Conservation (phyloP, 768 basidiomycete species). For the Coprinopsis cinerea region DNA sequence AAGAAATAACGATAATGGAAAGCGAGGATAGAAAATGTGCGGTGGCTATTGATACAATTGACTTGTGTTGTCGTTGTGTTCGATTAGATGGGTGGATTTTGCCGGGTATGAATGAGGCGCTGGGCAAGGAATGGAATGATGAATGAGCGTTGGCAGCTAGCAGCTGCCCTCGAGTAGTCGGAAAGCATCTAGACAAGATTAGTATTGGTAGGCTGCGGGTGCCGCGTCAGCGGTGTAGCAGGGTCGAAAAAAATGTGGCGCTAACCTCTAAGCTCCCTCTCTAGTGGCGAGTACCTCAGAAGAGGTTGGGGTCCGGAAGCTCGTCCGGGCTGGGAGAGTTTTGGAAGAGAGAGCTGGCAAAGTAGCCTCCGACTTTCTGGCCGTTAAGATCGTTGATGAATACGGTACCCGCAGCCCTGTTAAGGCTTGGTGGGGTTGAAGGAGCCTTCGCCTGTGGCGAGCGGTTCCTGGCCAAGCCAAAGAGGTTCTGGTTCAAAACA, state of each 20-base stretch:
- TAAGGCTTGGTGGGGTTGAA: slow-evolving; percentile 14
- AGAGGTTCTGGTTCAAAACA: slow-evolving; percentile 15
- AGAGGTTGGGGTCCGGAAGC: slow-evolving; percentile 62
- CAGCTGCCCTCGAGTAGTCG: neutral
- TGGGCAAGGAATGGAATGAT: neutral
- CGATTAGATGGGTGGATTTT: slow-evolving; percentile 5
- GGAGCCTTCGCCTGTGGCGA: slow-evolving; percentile 12
- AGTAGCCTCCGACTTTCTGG: slow-evolving; percentile 42
- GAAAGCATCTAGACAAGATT: slow-evolving; percentile 1
- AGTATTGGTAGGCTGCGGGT: neutral
- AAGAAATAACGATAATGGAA: slow-evolving; percentile 11
- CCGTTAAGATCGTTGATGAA: slow-evolving; percentile 13
- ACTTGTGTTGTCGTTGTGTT: slow-evolving; percentile 4
- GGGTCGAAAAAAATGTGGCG: neutral
- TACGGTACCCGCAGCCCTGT: slow-evolving; percentile 8
- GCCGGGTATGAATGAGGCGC: neutral
- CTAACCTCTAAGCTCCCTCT: slow-evolving; percentile 25
- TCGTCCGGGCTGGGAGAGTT: slow-evolving; percentile 84
- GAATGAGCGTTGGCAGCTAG: neutral
- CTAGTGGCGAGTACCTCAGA: slow-evolving; percentile 26
- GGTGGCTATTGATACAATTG: slow-evolving; percentile 13
- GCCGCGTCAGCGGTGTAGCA: neutral
- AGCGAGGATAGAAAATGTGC: slow-evolving; percentile 3
- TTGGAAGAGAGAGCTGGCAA: slow-evolving; percentile 80
- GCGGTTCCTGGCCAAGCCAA: slow-evolving; percentile 21